phyloP scores from a whole-genome alignment of 305 asterid species.

The Fraxinus dipetala region DNA sequence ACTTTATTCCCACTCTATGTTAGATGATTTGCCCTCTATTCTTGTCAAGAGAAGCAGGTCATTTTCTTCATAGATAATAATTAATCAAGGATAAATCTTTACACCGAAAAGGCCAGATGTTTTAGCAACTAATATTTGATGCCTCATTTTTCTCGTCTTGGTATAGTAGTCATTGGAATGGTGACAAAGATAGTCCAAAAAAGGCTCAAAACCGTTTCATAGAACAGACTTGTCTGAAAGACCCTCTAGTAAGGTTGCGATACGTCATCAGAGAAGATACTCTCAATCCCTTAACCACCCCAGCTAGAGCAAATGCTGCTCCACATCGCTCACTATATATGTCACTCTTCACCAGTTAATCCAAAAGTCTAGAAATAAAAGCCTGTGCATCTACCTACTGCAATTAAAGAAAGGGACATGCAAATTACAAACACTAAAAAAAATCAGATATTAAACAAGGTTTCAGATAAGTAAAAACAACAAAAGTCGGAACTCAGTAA shows the following conservation, averaged over 20 bases:
- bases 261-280: slow-evolving; percentile 78
- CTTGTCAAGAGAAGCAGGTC: background rate
- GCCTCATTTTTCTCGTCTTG: slow-evolving; percentile 1
- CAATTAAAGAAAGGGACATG: slow-evolving; percentile 9
- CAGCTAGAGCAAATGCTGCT: slow-evolving; percentile 81
- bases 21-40: background rate
- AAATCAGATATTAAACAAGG: background rate
- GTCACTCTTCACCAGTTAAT: slow-evolving; percentile 86
- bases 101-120: background rate
- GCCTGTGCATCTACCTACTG: slow-evolving; percentile 79
- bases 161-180: background rate
- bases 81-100: background rate
- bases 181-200: background rate
- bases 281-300: slow-evolving; percentile 71
- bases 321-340: slow-evolving; percentile 99
- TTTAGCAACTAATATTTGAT: background rate
- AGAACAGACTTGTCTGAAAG: slow-evolving; percentile 72
- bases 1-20: background rate
- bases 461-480: background rate
- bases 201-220: background rate
- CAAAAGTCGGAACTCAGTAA: background rate
- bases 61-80: background rate
- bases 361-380: slow-evolving; percentile 76
- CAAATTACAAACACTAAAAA: background rate
- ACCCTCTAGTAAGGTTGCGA: slow-evolving; percentile 59